phyloP scores from a whole-genome alignment of 495 filamentous ascomycete species.

The Antarctomyces pellizariae region DNA sequence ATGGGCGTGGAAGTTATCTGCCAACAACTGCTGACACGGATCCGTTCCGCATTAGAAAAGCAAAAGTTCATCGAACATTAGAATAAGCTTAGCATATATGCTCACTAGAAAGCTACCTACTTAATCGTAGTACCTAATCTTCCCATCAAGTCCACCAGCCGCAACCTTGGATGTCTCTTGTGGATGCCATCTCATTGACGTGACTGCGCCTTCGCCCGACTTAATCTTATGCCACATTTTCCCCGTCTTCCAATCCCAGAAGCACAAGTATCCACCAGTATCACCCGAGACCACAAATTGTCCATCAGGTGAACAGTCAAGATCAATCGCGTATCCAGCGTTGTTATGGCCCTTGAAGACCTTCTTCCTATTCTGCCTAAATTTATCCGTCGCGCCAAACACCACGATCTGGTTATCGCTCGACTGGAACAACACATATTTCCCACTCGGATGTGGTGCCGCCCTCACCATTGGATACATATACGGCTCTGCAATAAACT shows the following conservation, averaged over 20 bases:
- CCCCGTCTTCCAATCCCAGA: slow-evolving; percentile 98
- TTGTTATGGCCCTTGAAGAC: slow-evolving; percentile 88
- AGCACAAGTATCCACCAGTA: slow-evolving; percentile 67
- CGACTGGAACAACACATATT: slow-evolving; percentile 80
- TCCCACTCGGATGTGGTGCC: slow-evolving; percentile 62
- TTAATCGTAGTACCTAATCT: slow-evolving; percentile 94
- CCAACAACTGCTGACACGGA: no score
- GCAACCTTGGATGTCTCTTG: slow-evolving; percentile 87
- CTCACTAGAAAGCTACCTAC: no score
- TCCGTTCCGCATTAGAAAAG: no score
- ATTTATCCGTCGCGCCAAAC: slow-evolving; percentile 80
- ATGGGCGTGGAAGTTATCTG: no score
- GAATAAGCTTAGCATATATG: no score
- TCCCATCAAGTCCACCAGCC: slow-evolving; percentile 70
- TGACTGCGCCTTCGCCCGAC: slow-evolving; percentile 56
- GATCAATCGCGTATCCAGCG: slow-evolving; percentile 77
- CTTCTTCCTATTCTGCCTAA: slow-evolving; percentile 94
- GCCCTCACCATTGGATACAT: slow-evolving; percentile 84
- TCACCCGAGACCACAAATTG: slow-evolving; percentile 73
- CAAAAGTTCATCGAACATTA: no score
- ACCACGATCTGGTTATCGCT: slow-evolving; percentile 93
- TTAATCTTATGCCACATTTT: slow-evolving; percentile 94
- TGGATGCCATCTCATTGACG: slow-evolving; percentile 75
- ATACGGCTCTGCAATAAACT: slow-evolving; percentile 77
- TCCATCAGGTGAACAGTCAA: slow-evolving; percentile 74